These are phyloP conservation scores for Xylariaceae sp. DNA, from an alignment of 2,329 filamentous ascomycete genomes.

Conservation along the genomic window DNA sequence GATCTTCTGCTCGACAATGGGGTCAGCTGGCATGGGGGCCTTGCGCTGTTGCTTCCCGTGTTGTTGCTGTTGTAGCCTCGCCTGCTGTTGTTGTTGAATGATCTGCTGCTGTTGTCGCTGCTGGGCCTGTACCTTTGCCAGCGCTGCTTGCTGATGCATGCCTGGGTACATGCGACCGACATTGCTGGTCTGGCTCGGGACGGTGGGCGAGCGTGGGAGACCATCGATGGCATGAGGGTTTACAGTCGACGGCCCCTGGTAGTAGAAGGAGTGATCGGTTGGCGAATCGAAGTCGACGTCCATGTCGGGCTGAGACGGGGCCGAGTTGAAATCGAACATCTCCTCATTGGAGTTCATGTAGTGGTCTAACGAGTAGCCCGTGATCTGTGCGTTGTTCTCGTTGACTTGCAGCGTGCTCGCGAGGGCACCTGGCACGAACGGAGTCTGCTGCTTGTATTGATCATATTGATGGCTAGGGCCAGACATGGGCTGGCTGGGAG, in stretches of 20 bases:
- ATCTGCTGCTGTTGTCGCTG: slow-evolving; percentile 64
- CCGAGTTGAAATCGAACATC: slow-evolving; percentile 68
- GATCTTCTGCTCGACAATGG: slow-evolving; percentile 86
- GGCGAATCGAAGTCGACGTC: slow-evolving; percentile 61
- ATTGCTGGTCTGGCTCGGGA: slow-evolving; percentile 46
- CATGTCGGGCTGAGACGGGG: slow-evolving; percentile 65
- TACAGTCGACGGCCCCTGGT: slow-evolving; percentile 48
- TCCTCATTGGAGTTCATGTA: slow-evolving; percentile 59
- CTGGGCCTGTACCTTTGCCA: slow-evolving; percentile 68
- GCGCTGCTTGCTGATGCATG: slow-evolving; percentile 83
- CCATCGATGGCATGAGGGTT: slow-evolving; percentile 72
- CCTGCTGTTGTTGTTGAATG: slow-evolving; percentile 52
- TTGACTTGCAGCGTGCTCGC: slow-evolving; percentile 77
- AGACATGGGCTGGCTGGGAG: slow-evolving; percentile 57
- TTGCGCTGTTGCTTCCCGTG: slow-evolving; percentile 40
- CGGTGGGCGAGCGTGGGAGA: slow-evolving; percentile 40
- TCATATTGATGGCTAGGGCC: slow-evolving; percentile 94
- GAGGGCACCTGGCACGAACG: slow-evolving; percentile 79
- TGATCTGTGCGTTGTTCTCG: slow-evolving; percentile 50
- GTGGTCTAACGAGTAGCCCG: slow-evolving; percentile 45
- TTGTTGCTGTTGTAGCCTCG: slow-evolving; percentile 33
- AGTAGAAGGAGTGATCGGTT: slow-evolving; percentile 61
- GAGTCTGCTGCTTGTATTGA: slow-evolving; percentile 92
- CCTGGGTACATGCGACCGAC: slow-evolving; percentile 83
- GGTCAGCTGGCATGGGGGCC: slow-evolving; percentile 54